These are phyloP conservation scores for Daldinia concentrica DNA, from an alignment of 495 filamentous ascomycete species.

Conservation along the genomic window DNA sequence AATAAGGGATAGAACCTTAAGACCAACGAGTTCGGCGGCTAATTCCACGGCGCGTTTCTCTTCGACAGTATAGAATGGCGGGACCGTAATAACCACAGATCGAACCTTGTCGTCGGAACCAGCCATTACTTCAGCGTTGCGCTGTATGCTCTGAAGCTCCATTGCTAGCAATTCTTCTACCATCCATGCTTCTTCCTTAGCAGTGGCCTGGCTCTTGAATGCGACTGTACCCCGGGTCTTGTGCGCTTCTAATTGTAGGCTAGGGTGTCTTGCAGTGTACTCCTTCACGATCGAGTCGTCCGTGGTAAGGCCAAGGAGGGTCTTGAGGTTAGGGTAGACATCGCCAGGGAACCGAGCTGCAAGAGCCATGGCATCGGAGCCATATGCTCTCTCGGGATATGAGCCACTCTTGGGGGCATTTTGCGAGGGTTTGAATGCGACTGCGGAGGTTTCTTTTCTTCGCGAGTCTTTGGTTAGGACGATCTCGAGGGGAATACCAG, in stretches of 20 bases:
- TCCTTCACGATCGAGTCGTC: constrained; percentile 68
- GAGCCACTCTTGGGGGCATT: constrained; percentile 63
- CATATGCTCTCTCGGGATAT: constrained; percentile 91
- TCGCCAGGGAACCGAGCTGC: constrained; percentile 89
- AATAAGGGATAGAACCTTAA: constrained; percentile 84
- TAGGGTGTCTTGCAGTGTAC: constrained; percentile 78
- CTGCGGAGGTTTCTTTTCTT: constrained; percentile 90
- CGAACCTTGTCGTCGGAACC: constrained; percentile 77
- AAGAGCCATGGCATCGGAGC: constrained; percentile 88
- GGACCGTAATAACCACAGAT: constrained; percentile 89
- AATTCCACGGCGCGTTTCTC: constrained; percentile 85
- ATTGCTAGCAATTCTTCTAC: constrained; percentile 97
- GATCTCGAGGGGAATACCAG: constrained; percentile 97
- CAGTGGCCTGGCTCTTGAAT: constrained; percentile 73
- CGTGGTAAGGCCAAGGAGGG: constrained; percentile 76
- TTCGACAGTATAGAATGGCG: constrained; percentile 87
- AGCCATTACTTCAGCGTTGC: constrained; percentile 85
- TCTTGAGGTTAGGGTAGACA: constrained; percentile 92
- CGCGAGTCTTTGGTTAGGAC: constrained; percentile 98
- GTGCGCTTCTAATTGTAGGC: constrained; percentile 64
- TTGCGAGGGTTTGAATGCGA: constrained; percentile 88
- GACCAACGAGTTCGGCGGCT: constrained; percentile 85
- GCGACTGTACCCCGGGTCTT: constrained; percentile 74
- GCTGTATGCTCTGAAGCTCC: constrained; percentile 88
- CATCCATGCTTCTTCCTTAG: constrained; percentile 75